Conservation (phyloP, 2,329 filamentous ascomycete species). For the Fusarium torreyae region DNA sequence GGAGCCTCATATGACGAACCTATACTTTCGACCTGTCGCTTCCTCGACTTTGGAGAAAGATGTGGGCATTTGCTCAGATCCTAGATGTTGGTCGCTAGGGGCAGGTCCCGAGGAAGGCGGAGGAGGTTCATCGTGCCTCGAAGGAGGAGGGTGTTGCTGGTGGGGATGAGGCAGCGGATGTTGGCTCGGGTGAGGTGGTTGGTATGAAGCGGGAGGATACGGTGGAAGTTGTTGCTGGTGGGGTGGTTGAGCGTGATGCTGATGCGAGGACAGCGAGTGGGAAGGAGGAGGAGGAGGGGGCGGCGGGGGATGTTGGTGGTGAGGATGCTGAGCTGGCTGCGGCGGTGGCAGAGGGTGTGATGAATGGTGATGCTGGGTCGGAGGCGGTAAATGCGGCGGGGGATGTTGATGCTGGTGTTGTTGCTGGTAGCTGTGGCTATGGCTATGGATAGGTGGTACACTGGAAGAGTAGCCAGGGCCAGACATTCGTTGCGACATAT, state of each 20-base stretch:
- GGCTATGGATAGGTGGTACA: conserved; percentile 44
- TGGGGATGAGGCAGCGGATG: conserved; percentile 47
- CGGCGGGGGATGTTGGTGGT: conserved; percentile 30
- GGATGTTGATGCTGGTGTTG: conserved; percentile 47
- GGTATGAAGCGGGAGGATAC: conserved; percentile 41
- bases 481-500: conserved; percentile 54
- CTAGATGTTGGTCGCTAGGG: conserved; percentile 34
- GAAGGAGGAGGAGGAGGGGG: conserved; percentile 36
- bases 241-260: conserved; percentile 37
- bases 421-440: conserved; percentile 46
- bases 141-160: conserved; percentile 43
- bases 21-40: conserved; percentile 54
- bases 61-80: conserved; percentile 42
- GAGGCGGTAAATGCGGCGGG: conserved; percentile 42
- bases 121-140: conserved; percentile 46
- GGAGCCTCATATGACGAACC: conserved; percentile 46
- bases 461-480: conserved; percentile 46
- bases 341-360: conserved; percentile 36
- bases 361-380: conserved; percentile 40
- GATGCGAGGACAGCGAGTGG: conserved; percentile 45
- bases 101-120: conserved; percentile 37
- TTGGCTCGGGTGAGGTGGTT: conserved; percentile 46
- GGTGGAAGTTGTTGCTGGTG: conserved; percentile 44
- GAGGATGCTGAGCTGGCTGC: conserved; percentile 29
- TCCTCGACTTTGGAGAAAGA: conserved; percentile 56